These are phyloP conservation scores for Rhizopogon salebrosus DNA, from an alignment of 768 basidiomycete species.

Conservation along the genomic window DNA sequence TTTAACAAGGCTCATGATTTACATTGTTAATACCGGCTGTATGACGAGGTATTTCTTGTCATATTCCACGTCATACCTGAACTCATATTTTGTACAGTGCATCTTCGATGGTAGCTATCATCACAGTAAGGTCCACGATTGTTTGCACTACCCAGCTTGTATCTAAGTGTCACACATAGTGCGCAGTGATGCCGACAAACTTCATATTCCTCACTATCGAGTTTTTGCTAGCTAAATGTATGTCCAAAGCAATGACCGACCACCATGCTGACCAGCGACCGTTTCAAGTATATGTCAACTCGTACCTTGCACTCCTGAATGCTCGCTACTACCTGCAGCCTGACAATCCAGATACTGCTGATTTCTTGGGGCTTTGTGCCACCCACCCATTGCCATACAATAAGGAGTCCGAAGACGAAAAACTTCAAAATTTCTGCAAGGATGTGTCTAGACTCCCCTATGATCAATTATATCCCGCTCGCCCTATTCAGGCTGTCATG, in stretches of 20 bases:
- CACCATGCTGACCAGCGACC: not conserved
- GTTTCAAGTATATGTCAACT: constrained; percentile 1
- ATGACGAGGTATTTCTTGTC: not conserved
- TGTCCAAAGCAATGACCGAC: not conserved
- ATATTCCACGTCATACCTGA: not conserved
- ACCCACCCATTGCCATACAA: no score
- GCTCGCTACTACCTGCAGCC: not conserved
- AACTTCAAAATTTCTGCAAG: not conserved
- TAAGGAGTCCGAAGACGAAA: not conserved
- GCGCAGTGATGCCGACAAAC: not conserved
- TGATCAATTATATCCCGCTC: not conserved
- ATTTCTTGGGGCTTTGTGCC: not conserved
- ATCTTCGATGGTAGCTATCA: not conserved
- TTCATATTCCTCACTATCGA: not conserved
- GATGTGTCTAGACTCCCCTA: not conserved
- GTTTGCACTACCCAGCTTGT: not conserved
- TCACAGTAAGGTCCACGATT: not conserved
- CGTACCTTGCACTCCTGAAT: not conserved
- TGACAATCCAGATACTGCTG: no score
- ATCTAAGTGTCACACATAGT: not conserved
- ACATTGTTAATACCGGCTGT: not conserved
- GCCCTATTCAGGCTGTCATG: not conserved
- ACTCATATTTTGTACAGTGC: not conserved
- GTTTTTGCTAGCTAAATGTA: not conserved
- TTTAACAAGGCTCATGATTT: not conserved